Evolutionary conservation across 176 grass and related monocot species (phyloP), one percentile per base, ranked within the genome.

Genomic region (Musa acuminata): DNA sequence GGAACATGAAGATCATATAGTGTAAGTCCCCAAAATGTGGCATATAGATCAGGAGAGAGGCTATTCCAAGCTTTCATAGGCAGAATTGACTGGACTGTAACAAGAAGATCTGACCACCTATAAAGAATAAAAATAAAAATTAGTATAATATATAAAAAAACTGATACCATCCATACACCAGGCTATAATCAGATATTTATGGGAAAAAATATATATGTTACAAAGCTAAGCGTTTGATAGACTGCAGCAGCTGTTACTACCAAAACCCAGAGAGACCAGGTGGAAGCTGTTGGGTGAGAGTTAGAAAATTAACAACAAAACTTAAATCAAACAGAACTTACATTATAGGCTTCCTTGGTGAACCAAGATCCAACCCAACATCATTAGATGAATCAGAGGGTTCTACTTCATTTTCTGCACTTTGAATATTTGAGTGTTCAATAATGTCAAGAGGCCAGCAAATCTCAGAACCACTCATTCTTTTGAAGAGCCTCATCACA

Each of bases 401-500:
- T 48, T 83, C 88, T 76, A 87, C 80, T 86, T 95, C 88, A 62
- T 88, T 80, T 25, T 83, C 83, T 87, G 84, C 88, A 85, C 13
- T 72, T 51, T 58, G 48, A 60, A 21, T 19, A 49, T 73, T 73
- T 13, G 54, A 70, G 11, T 80, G n/a, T 63, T 53, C 69, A 53
- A 63, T 24, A 17, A 57, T 72, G 57, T 73, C 49, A 25, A 94
- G 81, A 76, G 96, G 96, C 96, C 96, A 99, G 74, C 25, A 95
- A 51, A 79, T 83, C 52, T 93, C 91, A 77, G 83, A 89, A 8
- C 82, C 82, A 79, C 71, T 77, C 74, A 53, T 25, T 65, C 74
- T 87, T 81, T 89, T 93, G 74, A 99, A 99, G 75, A 99, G 96
- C 72, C 88, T 93, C 96, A 99, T 99, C 73, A 94, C 91, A 4